Conservation (phyloP, 2,329 filamentous ascomycete species). For the Huntiella decipiens region DNA sequence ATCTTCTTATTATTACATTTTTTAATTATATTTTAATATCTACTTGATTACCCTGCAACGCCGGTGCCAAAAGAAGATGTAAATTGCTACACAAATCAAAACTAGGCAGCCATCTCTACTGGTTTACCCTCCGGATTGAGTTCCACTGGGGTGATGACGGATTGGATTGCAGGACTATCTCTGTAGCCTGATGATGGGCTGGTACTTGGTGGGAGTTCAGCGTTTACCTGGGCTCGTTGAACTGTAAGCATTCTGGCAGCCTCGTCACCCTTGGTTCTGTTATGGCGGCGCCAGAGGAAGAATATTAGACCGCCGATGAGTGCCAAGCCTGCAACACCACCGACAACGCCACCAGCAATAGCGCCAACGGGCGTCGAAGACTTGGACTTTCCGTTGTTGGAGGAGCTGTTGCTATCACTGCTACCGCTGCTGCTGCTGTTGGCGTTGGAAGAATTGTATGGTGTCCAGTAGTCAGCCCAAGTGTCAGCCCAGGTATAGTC, state of each 20-base stretch:
- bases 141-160: too few species aligned
- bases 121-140: too few species aligned
- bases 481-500: neutral
- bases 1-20: neutral
- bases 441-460: neutral
- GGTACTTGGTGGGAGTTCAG: too few species aligned
- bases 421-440: neutral
- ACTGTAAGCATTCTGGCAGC: too few species aligned
- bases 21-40: neutral
- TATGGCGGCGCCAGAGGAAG: slow-evolving; percentile 23
- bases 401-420: neutral
- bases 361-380: slow-evolving; percentile 16
- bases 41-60: neutral
- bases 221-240: too few species aligned
- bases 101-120: too few species aligned
- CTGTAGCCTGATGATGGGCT: too few species aligned
- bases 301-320: slow-evolving; percentile 23
- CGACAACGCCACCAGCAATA: slow-evolving; percentile 19
- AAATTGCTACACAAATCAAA: neutral
- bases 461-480: neutral
- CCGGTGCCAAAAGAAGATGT: neutral
- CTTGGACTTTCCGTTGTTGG: slow-evolving; percentile 1
- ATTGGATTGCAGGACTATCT: too few species aligned
- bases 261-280: too few species aligned
- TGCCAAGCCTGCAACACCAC: slow-evolving; percentile 19